Evolutionary conservation across 2,329 filamentous ascomycete genomes (phyloP), one percentile per base, ranked within the genome.

Genomic region (Aspergillus spinulosporus): DNA sequence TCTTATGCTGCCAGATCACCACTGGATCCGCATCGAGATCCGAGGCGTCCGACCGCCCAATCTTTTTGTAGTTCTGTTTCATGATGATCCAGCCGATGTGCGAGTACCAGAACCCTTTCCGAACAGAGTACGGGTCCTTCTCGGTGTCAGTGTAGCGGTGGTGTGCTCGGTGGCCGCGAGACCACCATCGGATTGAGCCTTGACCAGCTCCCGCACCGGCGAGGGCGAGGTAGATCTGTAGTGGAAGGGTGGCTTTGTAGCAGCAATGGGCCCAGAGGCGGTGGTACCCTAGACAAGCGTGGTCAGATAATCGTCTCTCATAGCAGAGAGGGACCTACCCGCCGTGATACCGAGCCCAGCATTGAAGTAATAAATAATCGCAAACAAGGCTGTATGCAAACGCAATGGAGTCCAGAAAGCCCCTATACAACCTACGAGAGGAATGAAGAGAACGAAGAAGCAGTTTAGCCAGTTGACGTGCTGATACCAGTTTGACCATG

Each of bases 401-500:
- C 83, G 78, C 8, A 92, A 78, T 56, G 89, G 89, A 14, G 89
- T 87, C 85, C 87, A 94, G 76, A 88, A 86, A 47, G 90, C 82
- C 42, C 83, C 80, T 65, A 92, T 76, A 68, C 87, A 81, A 61
- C 90, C 91, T 52, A 83, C 77, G 40, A 92, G 64, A 32, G 91
- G 90, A 31, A 95, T 81, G 64, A 87, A 79, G 63, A 94, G 73
- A 71, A 94, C 91, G 72, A 95, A 83, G 56, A 80, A 82, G 59
- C 88, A 85, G 75, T 94, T 95, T 64, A 95, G 82, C 90, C 91
- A 95, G 81, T 94, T 90, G 79, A 95, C 82, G 71, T 95, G 90
- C 77, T 91, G 86, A 77, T 90, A 86, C 88, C 88, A 92, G 78
- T 94, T 95, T 68, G 79, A 78, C 75, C 80, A 82, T 56, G 89